Percentiles rank a stretch among this genome's conserved stretches.
phyloP scores from a whole-genome alignment of 2,329 filamentous ascomycete species.

The Ascochyta fabae region DNA sequence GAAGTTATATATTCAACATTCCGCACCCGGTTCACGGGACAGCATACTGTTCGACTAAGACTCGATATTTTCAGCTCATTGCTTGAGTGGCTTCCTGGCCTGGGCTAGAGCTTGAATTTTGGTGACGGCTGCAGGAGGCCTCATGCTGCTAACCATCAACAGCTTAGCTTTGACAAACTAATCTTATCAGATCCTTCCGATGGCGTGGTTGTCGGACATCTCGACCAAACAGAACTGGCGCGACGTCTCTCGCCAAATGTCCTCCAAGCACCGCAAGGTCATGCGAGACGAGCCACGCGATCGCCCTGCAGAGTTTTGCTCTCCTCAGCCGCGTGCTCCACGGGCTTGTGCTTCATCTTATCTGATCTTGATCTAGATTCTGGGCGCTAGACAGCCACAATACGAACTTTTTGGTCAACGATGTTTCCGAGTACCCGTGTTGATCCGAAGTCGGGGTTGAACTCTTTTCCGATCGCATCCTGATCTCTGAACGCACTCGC shows the following conservation, averaged over 20 bases:
- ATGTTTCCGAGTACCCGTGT: not conserved
- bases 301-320: conserved; percentile 8
- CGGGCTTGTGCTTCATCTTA: conserved; percentile 12
- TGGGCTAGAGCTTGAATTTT: conserved; percentile 23
- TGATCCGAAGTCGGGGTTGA: conserved; percentile 4
- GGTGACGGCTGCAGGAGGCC: conserved; percentile 18
- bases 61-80: conserved; percentile 11
- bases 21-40: not conserved
- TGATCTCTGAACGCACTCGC: not conserved
- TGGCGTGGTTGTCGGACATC: conserved; percentile 9
- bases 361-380: conserved; percentile 28
- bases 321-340: conserved; percentile 5
- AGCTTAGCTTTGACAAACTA: conserved; percentile 11
- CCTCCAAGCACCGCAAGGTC: not conserved
- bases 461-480: not conserved
- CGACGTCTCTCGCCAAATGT: not conserved
- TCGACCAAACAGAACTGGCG: conserved; percentile 1
- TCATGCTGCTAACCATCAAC: conserved; percentile 11
- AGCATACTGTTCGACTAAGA: not conserved
- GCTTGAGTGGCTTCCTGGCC: conserved; percentile 11
- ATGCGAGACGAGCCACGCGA: not conserved
- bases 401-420: conserved; percentile 1
- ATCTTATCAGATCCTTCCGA: conserved; percentile 26
- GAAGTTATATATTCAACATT: not conserved
- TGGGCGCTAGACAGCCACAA: conserved; percentile 2